Conservation (phyloP, 768 basidiomycete genomes). For the Leccinum uliginosum region DNA sequence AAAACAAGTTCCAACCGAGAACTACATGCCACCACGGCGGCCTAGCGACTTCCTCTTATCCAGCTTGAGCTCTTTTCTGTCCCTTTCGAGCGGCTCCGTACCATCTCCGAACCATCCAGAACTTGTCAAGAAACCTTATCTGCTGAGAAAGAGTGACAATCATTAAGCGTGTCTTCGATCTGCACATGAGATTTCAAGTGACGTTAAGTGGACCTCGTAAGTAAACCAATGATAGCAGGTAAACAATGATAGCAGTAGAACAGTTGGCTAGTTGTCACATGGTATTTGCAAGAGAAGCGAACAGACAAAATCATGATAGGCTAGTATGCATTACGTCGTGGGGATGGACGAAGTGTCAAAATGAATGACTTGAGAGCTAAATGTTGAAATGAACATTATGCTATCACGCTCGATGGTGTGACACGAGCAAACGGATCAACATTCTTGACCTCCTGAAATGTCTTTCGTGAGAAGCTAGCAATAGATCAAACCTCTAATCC, state of each 20-base stretch:
- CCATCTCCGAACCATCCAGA: not conserved
- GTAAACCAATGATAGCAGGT: not conserved
- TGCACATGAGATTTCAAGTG: not conserved
- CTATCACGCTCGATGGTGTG: not conserved
- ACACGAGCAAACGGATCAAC: slow-evolving; percentile 12
- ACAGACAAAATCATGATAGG: not conserved
- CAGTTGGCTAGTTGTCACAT: not conserved
- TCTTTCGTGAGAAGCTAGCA: not conserved
- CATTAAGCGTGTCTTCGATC: not conserved
- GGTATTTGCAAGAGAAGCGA: not conserved
- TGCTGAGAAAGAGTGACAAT: not conserved
- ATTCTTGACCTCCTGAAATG: not conserved
- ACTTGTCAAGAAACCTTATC: not conserved
- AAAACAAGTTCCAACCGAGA: not conserved
- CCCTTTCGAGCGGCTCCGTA: not conserved
- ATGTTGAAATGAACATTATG: not conserved
- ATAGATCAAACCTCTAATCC: not conserved
- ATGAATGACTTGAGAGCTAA: not conserved
- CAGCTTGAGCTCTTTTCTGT: not conserved
- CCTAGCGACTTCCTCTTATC: not conserved
- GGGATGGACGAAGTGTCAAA: not conserved
- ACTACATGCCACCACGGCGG: not conserved
- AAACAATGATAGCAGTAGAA: not conserved
- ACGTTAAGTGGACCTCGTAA: not conserved
- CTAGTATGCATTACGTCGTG: not conserved